Percentiles rank a stretch among this genome's conserved stretches.
phyloP scores from a whole-genome alignment of 2,329 filamentous ascomycete genomes.

The Phialophora macrospora region DNA sequence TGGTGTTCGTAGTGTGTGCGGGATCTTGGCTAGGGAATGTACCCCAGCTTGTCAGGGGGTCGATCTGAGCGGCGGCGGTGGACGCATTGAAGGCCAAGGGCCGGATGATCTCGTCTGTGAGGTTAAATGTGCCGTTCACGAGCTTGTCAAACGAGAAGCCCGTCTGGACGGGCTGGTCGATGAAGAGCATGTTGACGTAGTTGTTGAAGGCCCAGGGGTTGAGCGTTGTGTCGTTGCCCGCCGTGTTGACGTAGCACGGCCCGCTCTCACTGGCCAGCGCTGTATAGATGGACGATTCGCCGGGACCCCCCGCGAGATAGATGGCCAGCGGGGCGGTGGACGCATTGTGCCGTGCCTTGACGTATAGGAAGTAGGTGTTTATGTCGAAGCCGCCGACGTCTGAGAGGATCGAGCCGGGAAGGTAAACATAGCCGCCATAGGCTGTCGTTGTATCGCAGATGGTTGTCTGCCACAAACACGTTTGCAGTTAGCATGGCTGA shows the following conservation, averaged over 20 bases:
- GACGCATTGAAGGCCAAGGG: conserved; percentile 35
- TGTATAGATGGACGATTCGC: conserved; percentile 63
- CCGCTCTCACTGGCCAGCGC: conserved; percentile 57
- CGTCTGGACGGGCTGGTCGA: conserved; percentile 67
- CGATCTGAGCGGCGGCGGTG: not conserved
- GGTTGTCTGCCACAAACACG: conserved; percentile 43
- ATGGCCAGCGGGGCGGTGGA: conserved; percentile 62
- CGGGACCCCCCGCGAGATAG: conserved; percentile 68
- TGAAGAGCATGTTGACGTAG: conserved; percentile 69
- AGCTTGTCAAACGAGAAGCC: conserved; percentile 61
- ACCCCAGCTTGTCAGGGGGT: conserved; percentile 37
- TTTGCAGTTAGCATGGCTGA: too few species aligned
- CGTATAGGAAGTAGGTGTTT: conserved; percentile 70
- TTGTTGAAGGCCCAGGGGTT: conserved; percentile 69
- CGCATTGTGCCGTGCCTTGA: conserved; percentile 61
- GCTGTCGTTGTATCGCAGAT: conserved; percentile 63
- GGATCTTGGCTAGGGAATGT: conserved; percentile 56
- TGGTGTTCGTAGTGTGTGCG: conserved; percentile 43
- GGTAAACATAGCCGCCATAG: conserved; percentile 64
- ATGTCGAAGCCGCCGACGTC: conserved; percentile 56
- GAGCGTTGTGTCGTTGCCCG: conserved; percentile 56
- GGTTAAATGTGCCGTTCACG: conserved; percentile 47
- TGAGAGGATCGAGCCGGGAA: conserved; percentile 55
- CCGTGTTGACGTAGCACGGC: conserved; percentile 59
- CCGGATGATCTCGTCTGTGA: conserved; percentile 18